Base-by-base conservation (phyloP, 1,139 yeast species). In the Scheffersomyces quercinus region DNA sequence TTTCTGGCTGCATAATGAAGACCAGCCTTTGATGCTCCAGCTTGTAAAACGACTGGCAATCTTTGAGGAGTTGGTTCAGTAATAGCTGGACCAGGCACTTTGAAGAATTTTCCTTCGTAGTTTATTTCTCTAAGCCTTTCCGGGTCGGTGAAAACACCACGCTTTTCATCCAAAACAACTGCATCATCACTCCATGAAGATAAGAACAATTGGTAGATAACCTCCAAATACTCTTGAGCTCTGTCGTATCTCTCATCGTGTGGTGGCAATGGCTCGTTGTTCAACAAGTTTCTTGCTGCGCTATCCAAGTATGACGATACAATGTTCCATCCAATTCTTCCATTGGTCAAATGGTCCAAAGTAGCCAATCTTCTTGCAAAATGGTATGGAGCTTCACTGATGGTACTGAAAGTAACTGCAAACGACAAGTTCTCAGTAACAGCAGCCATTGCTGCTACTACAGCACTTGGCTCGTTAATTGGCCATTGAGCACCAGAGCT, bases 131-230 rank as follows among this genome's bases (percentile, higher is more conserved):
- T 66, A 39, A 73, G 60, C 39, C 65, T 64, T 16, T 66, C 65
- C 2, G 75, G 75, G 38, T 72, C 71, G 2, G 75, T 57, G 46
- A 64, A 71, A 3, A 71, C 52, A 8, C 73, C 71, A 14, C 36
- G 29, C 11, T 16, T 10, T 28, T 49, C 56, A 41, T 65, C 57
- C 42, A 60, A 52, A 28, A 63, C 67, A 36, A 72, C 65, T 16
- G 75, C 77, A 46, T 72, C 78, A 47, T 73, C 79, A 48, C 73
- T 66, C 79, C 77, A 73, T 0, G 77, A 70, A 6, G 75, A 67
- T 28, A 70, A 51, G 30, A 73, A 58, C 30, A 73, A 52, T 44
- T 70, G 70, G 46, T 69, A 68, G 10, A 72, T 63, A 8, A 72
- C 73, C 47, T 72, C 67, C 35, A 71, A 51, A 46, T 68, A 73